These are phyloP conservation scores for Podospora pseudopauciseta DNA, from an alignment of 495 filamentous ascomycete species.

Conservation along the genomic window DNA sequence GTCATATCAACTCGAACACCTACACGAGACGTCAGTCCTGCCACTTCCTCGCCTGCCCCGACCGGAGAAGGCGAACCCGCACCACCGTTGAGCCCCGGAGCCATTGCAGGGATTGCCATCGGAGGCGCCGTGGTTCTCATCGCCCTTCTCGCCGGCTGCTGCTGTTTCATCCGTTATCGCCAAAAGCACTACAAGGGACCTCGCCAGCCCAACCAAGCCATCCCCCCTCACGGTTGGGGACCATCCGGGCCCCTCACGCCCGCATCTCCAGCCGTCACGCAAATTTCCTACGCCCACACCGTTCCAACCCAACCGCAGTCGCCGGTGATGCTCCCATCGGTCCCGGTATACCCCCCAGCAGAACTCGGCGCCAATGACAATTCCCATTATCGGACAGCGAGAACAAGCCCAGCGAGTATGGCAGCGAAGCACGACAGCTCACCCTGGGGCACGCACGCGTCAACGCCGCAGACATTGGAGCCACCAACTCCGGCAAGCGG, in stretches of 20 bases:
- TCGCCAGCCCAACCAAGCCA: not conserved
- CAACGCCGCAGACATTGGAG: not conserved
- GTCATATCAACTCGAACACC: constrained; percentile 1
- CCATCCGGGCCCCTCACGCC: not conserved
- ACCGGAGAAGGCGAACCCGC: not conserved
- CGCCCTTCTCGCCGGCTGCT: constrained; percentile 7
- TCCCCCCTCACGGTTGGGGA: not conserved
- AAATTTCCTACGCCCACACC: not conserved
- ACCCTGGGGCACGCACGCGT: not conserved
- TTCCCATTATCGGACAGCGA: not conserved
- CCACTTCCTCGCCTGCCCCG: not conserved
- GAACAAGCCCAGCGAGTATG: constrained; percentile 1
- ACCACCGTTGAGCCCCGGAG: constrained; percentile 9
- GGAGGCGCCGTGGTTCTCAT: constrained; percentile 10
- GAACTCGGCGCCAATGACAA: not conserved
- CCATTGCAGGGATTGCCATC: constrained; percentile 21
- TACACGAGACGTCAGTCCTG: constrained; percentile 12
- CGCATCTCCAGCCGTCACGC: constrained; percentile 3
- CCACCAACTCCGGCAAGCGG: not conserved
- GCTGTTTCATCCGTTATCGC: constrained; percentile 14
- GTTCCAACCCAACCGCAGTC: not conserved
- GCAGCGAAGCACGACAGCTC: not conserved
- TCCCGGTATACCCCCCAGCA: not conserved
- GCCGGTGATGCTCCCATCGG: not conserved
- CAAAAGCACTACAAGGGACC: constrained; percentile 17